A percentile compares a stretch with the other conserved stretches of the same genome.
These are phyloP conservation scores for Samsoniella hepiali DNA, from an alignment of 2,329 filamentous ascomycete species.

Conservation along the genomic window DNA sequence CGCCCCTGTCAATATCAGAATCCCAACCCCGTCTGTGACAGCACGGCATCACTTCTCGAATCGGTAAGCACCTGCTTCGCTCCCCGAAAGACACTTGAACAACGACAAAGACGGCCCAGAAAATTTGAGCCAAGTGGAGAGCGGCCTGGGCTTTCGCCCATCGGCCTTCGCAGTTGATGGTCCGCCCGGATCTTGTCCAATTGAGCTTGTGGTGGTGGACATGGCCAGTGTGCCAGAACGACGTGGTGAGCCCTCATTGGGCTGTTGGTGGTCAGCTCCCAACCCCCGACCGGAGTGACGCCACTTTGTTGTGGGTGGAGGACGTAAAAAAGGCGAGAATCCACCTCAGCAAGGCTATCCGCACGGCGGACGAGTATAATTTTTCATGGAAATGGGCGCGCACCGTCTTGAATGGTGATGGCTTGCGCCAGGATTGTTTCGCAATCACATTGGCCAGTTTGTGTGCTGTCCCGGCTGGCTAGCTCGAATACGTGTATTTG, in stretches of 20 bases:
- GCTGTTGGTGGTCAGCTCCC: slow-evolving; percentile 13
- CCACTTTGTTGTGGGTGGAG: slow-evolving; percentile 18
- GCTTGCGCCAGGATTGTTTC: neutral
- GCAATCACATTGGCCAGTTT: neutral
- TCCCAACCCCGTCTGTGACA: slow-evolving; percentile 11
- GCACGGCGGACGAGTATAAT: neutral
- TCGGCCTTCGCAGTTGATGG: slow-evolving; percentile 17
- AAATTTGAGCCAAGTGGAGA: slow-evolving; percentile 15
- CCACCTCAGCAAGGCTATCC: slow-evolving; percentile 14
- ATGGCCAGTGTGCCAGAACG: slow-evolving; percentile 18
- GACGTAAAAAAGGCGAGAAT: slow-evolving; percentile 3
- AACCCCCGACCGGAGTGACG: slow-evolving; percentile 16
- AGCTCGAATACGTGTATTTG: neutral
- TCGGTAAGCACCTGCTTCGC: slow-evolving; percentile 2
- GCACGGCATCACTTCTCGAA: neutral
- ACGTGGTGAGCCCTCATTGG: slow-evolving; percentile 21
- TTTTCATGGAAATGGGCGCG: neutral
- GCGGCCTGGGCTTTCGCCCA: slow-evolving; percentile 9
- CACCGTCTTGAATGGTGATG: neutral
- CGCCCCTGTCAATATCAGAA: slow-evolving; percentile 13
- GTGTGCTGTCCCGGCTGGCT: neutral
- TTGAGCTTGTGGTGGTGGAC: slow-evolving; percentile 16
- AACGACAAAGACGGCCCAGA: neutral
- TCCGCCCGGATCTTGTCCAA: slow-evolving; percentile 17
- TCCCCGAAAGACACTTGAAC: neutral